Conservation (phyloP, 2,329 filamentous ascomycete genomes). For the Cladophialophora yegresii region DNA sequence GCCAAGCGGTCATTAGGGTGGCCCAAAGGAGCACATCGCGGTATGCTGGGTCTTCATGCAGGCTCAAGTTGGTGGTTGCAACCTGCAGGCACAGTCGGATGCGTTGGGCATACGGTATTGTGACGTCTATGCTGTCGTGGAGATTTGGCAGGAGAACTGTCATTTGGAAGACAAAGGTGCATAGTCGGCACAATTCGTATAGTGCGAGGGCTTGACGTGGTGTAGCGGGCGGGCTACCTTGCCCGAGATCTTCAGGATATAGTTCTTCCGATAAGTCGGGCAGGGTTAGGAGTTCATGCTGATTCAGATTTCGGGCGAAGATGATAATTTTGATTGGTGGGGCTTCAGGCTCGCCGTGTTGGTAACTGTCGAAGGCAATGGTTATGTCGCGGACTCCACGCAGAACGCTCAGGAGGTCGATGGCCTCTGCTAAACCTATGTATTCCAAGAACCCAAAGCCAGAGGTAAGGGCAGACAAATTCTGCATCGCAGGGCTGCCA, state of each 20-base stretch:
- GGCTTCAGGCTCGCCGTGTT: conserved; percentile 9
- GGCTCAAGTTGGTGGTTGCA: background rate
- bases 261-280: conserved; percentile 73
- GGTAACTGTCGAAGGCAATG: conserved; percentile 15
- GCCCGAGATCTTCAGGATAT: background rate
- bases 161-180: conserved; percentile 15
- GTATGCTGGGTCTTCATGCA: background rate
- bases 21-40: conserved; percentile 11
- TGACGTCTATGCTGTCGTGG: conserved; percentile 7
- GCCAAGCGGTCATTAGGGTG: conserved; percentile 10
- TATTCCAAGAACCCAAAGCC: conserved; percentile 1
- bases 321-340: conserved; percentile 20
- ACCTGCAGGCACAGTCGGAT: conserved; percentile 5
- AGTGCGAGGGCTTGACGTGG: conserved; percentile 8
- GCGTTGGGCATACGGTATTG: conserved; percentile 11
- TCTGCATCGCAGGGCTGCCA: conserved; percentile 3
- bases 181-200: conserved; percentile 15
- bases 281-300: conserved; percentile 97
- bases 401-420: conserved; percentile 1
- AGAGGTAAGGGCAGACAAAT: background rate
- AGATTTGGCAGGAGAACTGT: conserved; percentile 17
- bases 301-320: conserved; percentile 66
- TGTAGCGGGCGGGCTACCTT: background rate
- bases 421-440: background rate
- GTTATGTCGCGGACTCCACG: conserved; percentile 8